Evolutionary conservation across 1,284 basidiomycete genomes (phyloP).

Genomic region (Puccinia triticina): DNA sequence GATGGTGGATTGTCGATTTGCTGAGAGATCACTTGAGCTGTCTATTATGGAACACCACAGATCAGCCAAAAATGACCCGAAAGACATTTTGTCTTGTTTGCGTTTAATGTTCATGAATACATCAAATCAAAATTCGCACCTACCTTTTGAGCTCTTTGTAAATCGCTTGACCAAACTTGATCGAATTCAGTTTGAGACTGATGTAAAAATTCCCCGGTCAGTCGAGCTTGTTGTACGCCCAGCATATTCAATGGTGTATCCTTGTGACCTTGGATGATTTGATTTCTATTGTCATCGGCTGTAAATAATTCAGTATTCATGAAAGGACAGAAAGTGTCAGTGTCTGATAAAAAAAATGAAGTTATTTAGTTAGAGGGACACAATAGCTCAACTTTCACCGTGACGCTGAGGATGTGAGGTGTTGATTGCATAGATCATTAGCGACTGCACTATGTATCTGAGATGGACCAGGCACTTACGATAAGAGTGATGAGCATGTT

Average conservation of each 20-base stretch:
- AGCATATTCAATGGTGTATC: conserved; percentile 31
- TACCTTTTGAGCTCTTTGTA: conserved; percentile 42
- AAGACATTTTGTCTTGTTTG: neutral
- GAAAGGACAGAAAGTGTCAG: neutral
- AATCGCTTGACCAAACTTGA: conserved; percentile 43
- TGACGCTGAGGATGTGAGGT: neutral
- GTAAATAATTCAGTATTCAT: neutral
- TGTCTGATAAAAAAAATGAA: neutral
- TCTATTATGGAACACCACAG: conserved; percentile 9
- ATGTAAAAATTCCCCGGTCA: conserved; percentile 30
- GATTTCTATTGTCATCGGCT: conserved; percentile 41
- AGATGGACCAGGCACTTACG: neutral
- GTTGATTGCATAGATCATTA: no score
- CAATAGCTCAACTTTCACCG: neutral
- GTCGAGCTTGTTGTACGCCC: conserved; percentile 26
- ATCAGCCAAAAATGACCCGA: no score
- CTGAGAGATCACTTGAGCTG: conserved; percentile 35
- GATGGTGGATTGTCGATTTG: conserved; percentile 8
- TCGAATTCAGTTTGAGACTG: conserved; percentile 11
- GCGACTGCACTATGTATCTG: neutral
- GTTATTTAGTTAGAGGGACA: neutral
- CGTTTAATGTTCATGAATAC: neutral
- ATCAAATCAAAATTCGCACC: neutral
- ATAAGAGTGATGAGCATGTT: neutral
- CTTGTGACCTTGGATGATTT: conserved; percentile 46